Conservation (phyloP, 331 rosid genomes). For the Spiraea crenata region DNA sequence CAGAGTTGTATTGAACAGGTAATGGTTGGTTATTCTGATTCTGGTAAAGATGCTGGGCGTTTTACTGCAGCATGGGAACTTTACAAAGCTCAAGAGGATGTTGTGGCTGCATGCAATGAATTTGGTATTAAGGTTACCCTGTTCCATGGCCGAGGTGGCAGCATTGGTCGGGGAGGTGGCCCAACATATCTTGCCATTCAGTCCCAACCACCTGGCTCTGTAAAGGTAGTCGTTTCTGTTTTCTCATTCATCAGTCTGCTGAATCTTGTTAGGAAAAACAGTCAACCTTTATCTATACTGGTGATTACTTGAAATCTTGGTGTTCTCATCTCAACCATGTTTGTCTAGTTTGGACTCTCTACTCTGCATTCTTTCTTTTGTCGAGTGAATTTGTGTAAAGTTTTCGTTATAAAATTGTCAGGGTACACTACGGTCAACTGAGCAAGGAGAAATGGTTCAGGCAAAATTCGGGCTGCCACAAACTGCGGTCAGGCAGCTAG, state of each 20-base stretch:
- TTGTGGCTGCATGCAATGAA: constrained; percentile 84
- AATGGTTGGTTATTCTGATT: constrained; percentile 97
- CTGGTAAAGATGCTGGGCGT: constrained; percentile 98
- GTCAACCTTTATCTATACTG: not conserved
- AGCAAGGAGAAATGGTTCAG: constrained; percentile 98
- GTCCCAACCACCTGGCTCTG: constrained; percentile 97
- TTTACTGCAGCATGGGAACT: constrained; percentile 97
- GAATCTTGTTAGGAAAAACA: not conserved
- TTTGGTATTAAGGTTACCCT: constrained; percentile 81
- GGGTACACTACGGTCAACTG: constrained; percentile 91
- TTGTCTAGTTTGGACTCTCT: not conserved
- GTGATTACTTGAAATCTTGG: not conserved
- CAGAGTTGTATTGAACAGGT: constrained; percentile 52
- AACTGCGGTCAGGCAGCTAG: constrained; percentile 91
- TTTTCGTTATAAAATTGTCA: constrained; percentile 27
- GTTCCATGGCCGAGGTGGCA: constrained; percentile 96
- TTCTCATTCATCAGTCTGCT: constrained; percentile 2
- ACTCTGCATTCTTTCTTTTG: not conserved
- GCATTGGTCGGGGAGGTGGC: constrained; percentile 97
- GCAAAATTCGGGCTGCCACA: constrained; percentile 89
- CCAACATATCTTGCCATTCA: constrained; percentile 96
- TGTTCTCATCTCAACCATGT: not conserved
- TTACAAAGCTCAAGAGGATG: constrained; percentile 97
- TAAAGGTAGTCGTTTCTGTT: constrained; percentile 55
- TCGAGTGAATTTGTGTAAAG: not conserved